A percentile compares a stretch with the other conserved stretches of the same genome.
phyloP scores from a whole-genome alignment of 2,329 filamentous ascomycete genomes.

The Fusarium marasasianum region DNA sequence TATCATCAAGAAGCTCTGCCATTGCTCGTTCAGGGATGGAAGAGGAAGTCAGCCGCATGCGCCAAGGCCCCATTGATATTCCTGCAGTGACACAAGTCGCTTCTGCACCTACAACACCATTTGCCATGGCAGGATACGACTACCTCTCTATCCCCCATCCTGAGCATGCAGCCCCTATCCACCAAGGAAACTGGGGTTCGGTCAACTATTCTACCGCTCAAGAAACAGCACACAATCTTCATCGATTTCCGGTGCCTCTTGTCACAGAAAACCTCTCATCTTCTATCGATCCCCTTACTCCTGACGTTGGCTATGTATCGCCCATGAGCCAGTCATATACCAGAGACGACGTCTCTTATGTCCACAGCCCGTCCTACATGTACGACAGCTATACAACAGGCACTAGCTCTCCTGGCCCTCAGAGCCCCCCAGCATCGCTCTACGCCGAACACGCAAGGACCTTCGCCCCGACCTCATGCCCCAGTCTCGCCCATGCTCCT shows the following conservation, averaged over 20 bases:
- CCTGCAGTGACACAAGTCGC: conserved; percentile 44
- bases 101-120: conserved; percentile 58
- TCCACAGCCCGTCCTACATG: conserved; percentile 64
- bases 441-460: conserved; percentile 61
- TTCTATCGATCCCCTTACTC: conserved; percentile 66
- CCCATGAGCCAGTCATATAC: conserved; percentile 66
- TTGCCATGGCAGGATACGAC: conserved; percentile 53
- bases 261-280: conserved; percentile 62
- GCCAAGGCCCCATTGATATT: conserved; percentile 50
- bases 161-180: conserved; percentile 53
- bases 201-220: conserved; percentile 58
- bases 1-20: conserved; percentile 57
- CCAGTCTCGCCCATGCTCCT: conserved; percentile 68
- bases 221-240: conserved; percentile 52
- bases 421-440: conserved; percentile 64
- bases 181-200: conserved; percentile 57
- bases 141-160: conserved; percentile 62
- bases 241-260: conserved; percentile 57
- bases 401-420: conserved; percentile 63
- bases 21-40: conserved; percentile 44
- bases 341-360: conserved; percentile 66
- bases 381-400: conserved; percentile 64
- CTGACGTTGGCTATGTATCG: conserved; percentile 69
- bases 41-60: conserved; percentile 46
- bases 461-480: conserved; percentile 67